Conservation (phyloP, 2,329 filamentous ascomycete genomes). For the Magnaporthiopsis incrustans region DNA sequence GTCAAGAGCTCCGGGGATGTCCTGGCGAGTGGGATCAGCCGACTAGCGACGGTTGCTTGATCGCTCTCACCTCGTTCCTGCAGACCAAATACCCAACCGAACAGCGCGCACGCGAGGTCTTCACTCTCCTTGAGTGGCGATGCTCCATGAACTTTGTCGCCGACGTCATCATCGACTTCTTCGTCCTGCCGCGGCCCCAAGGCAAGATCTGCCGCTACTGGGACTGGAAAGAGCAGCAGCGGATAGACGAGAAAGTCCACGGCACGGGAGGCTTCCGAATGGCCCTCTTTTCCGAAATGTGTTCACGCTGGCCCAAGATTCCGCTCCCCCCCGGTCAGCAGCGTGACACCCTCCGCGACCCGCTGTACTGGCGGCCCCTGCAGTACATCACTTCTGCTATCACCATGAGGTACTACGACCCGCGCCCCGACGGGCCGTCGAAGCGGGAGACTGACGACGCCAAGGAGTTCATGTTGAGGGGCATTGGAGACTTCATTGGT, state of each 20-base stretch:
- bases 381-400: constrained; percentile 2
- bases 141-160: constrained; percentile 7
- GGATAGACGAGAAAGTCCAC: not conserved
- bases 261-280: not conserved
- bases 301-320: constrained; percentile 1
- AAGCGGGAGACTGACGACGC: not conserved
- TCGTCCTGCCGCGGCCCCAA: constrained; percentile 1
- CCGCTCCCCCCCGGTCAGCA: not conserved
- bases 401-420: not conserved
- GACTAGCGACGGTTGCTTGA: not conserved
- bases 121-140: constrained; percentile 8
- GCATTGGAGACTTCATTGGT: not conserved
- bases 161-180: not conserved
- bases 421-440: not conserved
- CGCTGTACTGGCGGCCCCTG: constrained; percentile 4
- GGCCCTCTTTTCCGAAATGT: not conserved
- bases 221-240: constrained; percentile 4
- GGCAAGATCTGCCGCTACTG: constrained; percentile 5
- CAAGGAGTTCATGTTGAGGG: not conserved
- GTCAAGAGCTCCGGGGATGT: constrained; percentile 4
- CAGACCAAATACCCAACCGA: not conserved
- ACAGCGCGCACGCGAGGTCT: not conserved
- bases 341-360: not conserved
- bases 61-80: not conserved
- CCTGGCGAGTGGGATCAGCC: constrained; percentile 5